These are phyloP conservation scores for Xylariaceae sp. DNA, from an alignment of 2,329 filamentous ascomycete genomes.

Conservation along the genomic window DNA sequence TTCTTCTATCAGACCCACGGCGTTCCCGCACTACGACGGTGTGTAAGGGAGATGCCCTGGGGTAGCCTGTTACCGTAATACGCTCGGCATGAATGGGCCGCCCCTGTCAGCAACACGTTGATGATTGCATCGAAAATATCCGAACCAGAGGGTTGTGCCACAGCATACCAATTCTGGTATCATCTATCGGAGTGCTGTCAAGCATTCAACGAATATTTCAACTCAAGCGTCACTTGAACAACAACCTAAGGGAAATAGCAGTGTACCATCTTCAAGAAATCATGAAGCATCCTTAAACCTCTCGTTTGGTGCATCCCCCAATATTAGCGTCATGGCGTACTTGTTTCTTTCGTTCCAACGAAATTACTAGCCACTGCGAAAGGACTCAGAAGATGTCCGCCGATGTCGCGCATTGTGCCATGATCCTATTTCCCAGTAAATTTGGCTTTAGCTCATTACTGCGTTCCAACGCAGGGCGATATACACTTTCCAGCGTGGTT, in stretches of 20 bases:
- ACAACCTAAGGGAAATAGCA: not conserved
- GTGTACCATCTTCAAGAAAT: not conserved
- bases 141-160: constrained; percentile 4
- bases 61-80: constrained; percentile 21
- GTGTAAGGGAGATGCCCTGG: constrained; percentile 28
- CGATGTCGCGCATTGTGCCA: not conserved
- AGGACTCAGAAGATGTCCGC: not conserved
- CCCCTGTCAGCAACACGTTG: constrained; percentile 8
- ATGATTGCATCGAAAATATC: constrained; percentile 15
- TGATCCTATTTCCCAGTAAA: not conserved
- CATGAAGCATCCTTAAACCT: constrained; percentile 10
- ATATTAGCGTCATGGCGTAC: not conserved
- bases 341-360: not conserved
- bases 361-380: not conserved
- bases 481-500: constrained; percentile 32
- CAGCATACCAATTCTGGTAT: constrained; percentile 3
- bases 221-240: constrained; percentile 9
- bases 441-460: constrained; percentile 18
- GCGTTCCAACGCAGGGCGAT: constrained; percentile 28
- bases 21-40: constrained; percentile 12
- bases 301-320: not conserved
- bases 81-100: constrained; percentile 12
- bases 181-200: not conserved
- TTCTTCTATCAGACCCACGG: not conserved
- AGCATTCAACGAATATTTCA: constrained; percentile 1